A percentile compares a stretch with the other conserved stretches of the same genome.
Evolutionary conservation across 768 basidiomycete species (phyloP).

Genomic region (Chalciporus piperatus): DNA sequence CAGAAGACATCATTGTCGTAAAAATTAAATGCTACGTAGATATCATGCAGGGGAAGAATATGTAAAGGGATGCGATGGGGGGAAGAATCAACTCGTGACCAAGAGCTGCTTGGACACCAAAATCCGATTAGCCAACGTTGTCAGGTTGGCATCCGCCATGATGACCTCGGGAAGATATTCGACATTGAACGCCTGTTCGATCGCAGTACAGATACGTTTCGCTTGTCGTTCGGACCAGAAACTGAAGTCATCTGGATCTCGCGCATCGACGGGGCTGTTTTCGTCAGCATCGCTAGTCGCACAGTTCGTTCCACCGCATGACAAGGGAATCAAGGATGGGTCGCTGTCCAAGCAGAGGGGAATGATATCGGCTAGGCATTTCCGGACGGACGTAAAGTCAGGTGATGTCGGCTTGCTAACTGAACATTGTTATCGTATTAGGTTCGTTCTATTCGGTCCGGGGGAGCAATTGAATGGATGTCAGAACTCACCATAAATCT

Average conservation of each 20-base stretch:
- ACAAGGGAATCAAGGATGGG: slow-evolving; percentile 73
- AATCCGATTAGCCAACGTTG: slow-evolving; percentile 80
- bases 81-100: slow-evolving; percentile 13
- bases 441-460: not conserved
- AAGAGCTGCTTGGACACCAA: slow-evolving; percentile 69
- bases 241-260: slow-evolving; percentile 88
- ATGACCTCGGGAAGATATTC: slow-evolving; percentile 90
- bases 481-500: slow-evolving; percentile 73
- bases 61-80: not conserved
- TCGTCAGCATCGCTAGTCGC: slow-evolving; percentile 10
- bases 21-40: not conserved
- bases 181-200: slow-evolving; percentile 81
- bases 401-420: slow-evolving; percentile 67
- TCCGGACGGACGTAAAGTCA: slow-evolving; percentile 63
- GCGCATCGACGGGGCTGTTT: slow-evolving; percentile 35
- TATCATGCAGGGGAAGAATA: not conserved
- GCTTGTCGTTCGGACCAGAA: slow-evolving; percentile 94
- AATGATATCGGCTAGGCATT: slow-evolving; percentile 71
- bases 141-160: slow-evolving; percentile 90
- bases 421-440: slow-evolving; percentile 28
- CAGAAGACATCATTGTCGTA: not conserved
- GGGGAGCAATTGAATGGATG: not conserved
- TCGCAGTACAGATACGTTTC: slow-evolving; percentile 76
- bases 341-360: slow-evolving; percentile 86
- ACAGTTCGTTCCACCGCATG: slow-evolving; percentile 45